Conservation (phyloP, 768 basidiomycete species). For the Lenzites betulinus region DNA sequence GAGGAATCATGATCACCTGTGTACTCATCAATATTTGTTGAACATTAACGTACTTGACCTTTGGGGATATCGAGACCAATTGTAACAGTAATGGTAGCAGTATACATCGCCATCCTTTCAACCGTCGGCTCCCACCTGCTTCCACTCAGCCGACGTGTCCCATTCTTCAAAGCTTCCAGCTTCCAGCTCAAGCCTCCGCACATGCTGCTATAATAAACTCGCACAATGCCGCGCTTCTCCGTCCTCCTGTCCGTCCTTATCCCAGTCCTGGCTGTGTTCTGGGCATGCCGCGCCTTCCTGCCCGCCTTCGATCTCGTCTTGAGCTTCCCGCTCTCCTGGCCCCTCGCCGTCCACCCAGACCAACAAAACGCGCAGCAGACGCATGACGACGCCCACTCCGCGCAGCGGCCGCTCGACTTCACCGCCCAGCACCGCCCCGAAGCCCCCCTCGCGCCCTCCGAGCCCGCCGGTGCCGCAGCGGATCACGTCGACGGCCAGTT, state of each 20-base stretch:
- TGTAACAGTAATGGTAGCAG: too few species aligned
- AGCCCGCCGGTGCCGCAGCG: not conserved
- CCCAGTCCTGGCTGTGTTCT: constrained; percentile 22
- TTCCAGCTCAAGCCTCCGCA: not conserved
- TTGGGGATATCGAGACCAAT: too few species aligned
- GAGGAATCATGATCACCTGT: too few species aligned
- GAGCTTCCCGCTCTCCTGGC: constrained; percentile 26
- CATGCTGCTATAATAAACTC: not conserved
- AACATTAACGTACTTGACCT: too few species aligned
- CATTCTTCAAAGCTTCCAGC: too few species aligned
- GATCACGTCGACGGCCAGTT: constrained; percentile 15
- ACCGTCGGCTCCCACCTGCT: too few species aligned
- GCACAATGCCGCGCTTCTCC: constrained; percentile 18
- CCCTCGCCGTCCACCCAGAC: constrained; percentile 28
- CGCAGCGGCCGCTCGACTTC: not conserved
- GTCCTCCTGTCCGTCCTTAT: constrained; percentile 22
- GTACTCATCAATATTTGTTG: too few species aligned
- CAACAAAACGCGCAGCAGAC: constrained; percentile 9
- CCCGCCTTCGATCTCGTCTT: constrained; percentile 19
- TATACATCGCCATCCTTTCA: too few species aligned
- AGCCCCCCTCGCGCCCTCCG: not conserved
- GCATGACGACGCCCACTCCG: not conserved
- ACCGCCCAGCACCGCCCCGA: constrained; percentile 1
- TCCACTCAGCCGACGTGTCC: too few species aligned
- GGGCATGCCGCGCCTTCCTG: constrained; percentile 24